phyloP scores from a whole-genome alignment of 768 basidiomycete species.

The Suillus placidus region DNA sequence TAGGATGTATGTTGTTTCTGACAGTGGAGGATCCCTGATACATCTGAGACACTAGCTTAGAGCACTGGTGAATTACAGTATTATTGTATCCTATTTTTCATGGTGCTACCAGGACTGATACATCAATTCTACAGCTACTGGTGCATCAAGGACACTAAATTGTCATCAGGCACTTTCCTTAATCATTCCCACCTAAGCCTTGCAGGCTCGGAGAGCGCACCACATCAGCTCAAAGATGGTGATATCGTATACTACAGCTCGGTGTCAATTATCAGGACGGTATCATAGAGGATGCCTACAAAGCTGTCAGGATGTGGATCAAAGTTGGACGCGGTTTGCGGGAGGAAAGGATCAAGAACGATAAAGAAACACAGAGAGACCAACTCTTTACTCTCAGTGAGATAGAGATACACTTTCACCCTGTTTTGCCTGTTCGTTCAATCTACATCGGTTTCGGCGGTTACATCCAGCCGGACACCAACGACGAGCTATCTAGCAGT shows the following conservation, averaged over 20 bases:
- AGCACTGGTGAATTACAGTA: too few species aligned
- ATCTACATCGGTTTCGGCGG: neutral
- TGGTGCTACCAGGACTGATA: too few species aligned
- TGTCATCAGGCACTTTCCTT: conserved; percentile 89
- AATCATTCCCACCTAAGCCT: conserved; percentile 90
- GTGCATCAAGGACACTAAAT: conserved; percentile 88
- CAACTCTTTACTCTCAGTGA: too few species aligned
- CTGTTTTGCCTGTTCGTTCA: neutral
- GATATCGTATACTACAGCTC: conserved; percentile 92
- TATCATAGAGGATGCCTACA: conserved; percentile 94
- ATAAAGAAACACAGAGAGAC: too few species aligned
- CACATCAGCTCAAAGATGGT: conserved; percentile 85
- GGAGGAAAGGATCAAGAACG: too few species aligned
- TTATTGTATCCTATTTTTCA: too few species aligned
- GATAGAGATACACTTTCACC: neutral
- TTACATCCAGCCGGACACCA: neutral
- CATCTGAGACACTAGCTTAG: too few species aligned
- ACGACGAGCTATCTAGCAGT: neutral
- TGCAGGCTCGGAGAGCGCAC: conserved; percentile 78
- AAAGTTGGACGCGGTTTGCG: conserved; percentile 95
- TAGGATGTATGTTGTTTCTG: too few species aligned
- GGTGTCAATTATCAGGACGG: conserved; percentile 99
- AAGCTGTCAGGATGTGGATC: conserved; percentile 93
- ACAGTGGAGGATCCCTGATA: too few species aligned
- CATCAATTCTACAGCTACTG: too few species aligned